Evolutionary conservation across 2,329 filamentous ascomycete species (phyloP), one percentile per base, ranked within the genome.

Genomic region (Calonectria honghensis): DNA sequence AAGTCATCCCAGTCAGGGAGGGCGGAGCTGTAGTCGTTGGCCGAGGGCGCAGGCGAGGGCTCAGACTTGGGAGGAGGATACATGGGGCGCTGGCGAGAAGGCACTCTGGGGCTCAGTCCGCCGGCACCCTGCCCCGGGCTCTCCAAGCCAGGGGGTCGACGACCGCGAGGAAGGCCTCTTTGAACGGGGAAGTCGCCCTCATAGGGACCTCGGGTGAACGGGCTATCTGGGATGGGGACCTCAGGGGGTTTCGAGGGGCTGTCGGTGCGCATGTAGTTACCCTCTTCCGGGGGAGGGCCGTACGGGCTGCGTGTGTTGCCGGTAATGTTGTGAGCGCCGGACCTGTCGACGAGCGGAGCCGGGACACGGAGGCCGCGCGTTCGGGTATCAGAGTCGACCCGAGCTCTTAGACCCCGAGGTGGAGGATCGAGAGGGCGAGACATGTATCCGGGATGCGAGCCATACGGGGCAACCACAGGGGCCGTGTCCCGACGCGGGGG

Each of bases 151-250:
- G 74, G 74, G 1, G 79, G 80, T 27, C 75, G 79, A n/a, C 85
- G 83, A 2, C 85, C 85, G 32, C 85, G 80, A 1, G 84, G 85
- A 16, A 86, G 79, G 1, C 84, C 84, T 11, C 83, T 85, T 37
- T 79, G 80, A 6, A 82, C 63, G 2, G 84, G 83, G 27, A 85
- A 86, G 11, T 83, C 80, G 0, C 84, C 84, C 57, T 83, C 83
- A 51, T 84, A 81, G 0, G 80, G 79, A 4, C 74, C 76, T 13
- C 77, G 79, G 1, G 76, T 74, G 32, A 83, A 82, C 0, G 84
- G 82, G 39, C 83, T 85, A 9, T 51, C 35, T 13, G 37, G 69
- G 48, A 76, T 72, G 3, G 76, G 77, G 20, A 75, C 76, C 10
- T 80, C 78, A 9, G 75, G 67, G 4, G 69, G 68, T 24, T 67